phyloP scores from a whole-genome alignment of 306 rosid species.

The Hippophae tibetana region DNA sequence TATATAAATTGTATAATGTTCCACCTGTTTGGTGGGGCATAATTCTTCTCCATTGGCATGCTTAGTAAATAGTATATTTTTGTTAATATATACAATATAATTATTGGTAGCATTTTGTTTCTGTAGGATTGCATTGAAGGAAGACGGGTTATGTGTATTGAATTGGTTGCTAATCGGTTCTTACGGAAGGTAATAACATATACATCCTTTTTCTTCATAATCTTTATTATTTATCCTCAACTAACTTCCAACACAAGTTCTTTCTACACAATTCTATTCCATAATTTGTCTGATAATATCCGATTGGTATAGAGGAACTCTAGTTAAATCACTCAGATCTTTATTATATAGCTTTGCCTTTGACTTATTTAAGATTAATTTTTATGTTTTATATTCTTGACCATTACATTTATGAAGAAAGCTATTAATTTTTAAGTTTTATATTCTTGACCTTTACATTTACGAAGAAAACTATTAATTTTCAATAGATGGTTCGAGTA shows the following conservation, averaged over 20 bases:
- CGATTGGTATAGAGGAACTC: no score
- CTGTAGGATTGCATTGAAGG: slow-evolving; percentile 55
- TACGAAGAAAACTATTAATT: slow-evolving; percentile 6
- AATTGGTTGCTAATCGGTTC: slow-evolving; percentile 94
- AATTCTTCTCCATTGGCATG: no score
- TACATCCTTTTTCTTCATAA: neutral
- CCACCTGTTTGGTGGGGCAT: no score
- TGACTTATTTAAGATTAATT: no score
- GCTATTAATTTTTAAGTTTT: slow-evolving; percentile 1
- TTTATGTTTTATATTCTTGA: no score
- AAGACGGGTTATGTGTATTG: slow-evolving; percentile 67
- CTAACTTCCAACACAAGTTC: neutral
- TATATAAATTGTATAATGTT: no score
- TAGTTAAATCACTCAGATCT: no score
- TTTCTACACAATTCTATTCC: no score
- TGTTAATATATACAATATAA: slow-evolving; percentile 1
- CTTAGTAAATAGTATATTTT: no score
- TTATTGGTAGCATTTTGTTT: slow-evolving; percentile 11
- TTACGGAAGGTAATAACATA: slow-evolving; percentile 60
- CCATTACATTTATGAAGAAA: neutral
- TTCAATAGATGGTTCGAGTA: slow-evolving; percentile 77
- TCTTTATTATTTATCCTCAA: neutral
- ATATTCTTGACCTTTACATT: no score
- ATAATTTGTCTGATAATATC: no score
- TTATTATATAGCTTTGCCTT: no score